These are phyloP conservation scores for Pythium pectinolyticum DNA, from an alignment of 352 stramenopile genomes.

Conservation along the genomic window DNA sequence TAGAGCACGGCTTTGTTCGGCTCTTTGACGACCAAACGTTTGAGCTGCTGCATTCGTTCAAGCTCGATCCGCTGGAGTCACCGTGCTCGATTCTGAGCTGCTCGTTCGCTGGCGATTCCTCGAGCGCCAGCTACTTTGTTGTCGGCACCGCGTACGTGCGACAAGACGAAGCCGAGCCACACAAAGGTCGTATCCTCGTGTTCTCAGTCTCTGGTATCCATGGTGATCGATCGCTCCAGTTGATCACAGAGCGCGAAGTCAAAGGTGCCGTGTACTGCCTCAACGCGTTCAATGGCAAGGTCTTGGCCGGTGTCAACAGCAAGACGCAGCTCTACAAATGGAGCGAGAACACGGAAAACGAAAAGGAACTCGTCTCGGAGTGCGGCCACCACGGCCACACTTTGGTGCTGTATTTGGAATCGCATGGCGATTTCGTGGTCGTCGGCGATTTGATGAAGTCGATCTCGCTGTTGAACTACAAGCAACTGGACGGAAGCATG, in stretches of 20 bases:
- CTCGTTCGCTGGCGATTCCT: constrained; percentile 76
- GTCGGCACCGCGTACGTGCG: constrained; percentile 92
- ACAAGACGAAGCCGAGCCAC: constrained; percentile 94
- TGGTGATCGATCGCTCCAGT: constrained; percentile 80
- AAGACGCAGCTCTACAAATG: constrained; percentile 94
- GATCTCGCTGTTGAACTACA: constrained; percentile 95
- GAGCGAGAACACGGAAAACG: constrained; percentile 85
- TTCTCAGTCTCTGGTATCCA: constrained; percentile 85
- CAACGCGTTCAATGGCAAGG: constrained; percentile 93
- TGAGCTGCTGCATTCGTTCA: constrained; percentile 87
- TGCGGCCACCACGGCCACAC: constrained; percentile 95
- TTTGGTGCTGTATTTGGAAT: constrained; percentile 94
- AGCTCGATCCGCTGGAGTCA: constrained; percentile 87
- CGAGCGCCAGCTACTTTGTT: constrained; percentile 77
- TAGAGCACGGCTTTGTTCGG: constrained; percentile 89
- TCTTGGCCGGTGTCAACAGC: constrained; percentile 94
- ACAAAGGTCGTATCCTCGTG: constrained; percentile 93
- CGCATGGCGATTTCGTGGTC: constrained; percentile 93
- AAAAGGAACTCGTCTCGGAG: constrained; percentile 90
- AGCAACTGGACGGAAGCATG: constrained; percentile 88
- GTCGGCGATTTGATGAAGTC: constrained; percentile 98
- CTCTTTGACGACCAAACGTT: constrained; percentile 98
- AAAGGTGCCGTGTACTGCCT: constrained; percentile 96
- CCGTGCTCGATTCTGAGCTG: constrained; percentile 83
- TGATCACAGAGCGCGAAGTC: constrained; percentile 92